Evolutionary conservation across 768 basidiomycete genomes (phyloP), one percentile per base, ranked within the genome.

Genomic region (Russula olivacea): DNA sequence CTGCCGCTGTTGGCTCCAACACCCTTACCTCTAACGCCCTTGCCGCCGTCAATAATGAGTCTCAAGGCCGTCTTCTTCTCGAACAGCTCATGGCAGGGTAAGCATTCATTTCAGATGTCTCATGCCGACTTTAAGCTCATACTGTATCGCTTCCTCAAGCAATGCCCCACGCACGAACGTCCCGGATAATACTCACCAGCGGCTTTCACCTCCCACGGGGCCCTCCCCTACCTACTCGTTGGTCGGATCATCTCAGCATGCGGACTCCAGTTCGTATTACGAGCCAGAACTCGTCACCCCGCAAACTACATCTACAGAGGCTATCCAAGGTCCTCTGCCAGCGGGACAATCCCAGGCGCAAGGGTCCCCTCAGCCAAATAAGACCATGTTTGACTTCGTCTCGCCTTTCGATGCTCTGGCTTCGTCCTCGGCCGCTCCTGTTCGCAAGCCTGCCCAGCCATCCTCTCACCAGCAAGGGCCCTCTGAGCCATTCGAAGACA

Each of bases 61-160:
- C 82, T 0, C 87, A 89, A 71, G 85, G 86, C 61, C 89, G 91
- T 75, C 78, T 85, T 64, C 72, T 92, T 68, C 74, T 93, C 64
- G 90, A 93, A 67, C 88, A 91, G 71, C 77, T 93, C 63, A 89
- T 93, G 85, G 79, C 84, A 61, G 86, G 88, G 90, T 92, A 71
- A 75, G 61, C 66, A 61, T 61, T 67, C 60, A 53, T 36, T 53
- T 61, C 17, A n/a, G 15, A 4, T 23, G 7, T 41, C n/a, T 38
- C 40, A n/a, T 43, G 4, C 61, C 61, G 51, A n/a, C 17, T 40
- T 25, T 43, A 40, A 30, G 47, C 49, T 63, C 41, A 59, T 28
- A 32, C 28, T 41, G 30, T 54, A 47, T 28, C 34, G 0, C 38
- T 52, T 28, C 21, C 36, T 51, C 54, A 43, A 67, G 67, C 41